Conservation (phyloP, 176 grass and related monocot genomes). For the Musa troglodytarum region DNA sequence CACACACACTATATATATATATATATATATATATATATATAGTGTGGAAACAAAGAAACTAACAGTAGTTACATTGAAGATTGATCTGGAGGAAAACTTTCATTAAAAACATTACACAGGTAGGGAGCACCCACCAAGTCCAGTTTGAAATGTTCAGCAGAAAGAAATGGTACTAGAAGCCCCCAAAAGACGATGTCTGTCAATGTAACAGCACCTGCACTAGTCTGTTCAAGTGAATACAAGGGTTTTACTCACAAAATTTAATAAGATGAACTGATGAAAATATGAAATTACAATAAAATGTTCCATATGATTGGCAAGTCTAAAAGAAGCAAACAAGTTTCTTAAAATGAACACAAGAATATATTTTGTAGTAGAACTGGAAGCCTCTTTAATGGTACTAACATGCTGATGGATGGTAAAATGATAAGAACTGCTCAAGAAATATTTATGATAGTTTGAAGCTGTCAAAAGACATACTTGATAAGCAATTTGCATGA, state of each 20-base stretch:
- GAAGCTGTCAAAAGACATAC: not conserved
- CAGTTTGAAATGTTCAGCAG: constrained; percentile 12
- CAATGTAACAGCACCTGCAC: constrained; percentile 20
- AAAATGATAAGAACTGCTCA: not conserved
- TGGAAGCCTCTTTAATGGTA: not conserved
- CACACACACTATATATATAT: too few species aligned
- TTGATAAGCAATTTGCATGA: constrained; percentile 22
- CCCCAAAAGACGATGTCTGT: constrained; percentile 17
- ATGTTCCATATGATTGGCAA: not conserved
- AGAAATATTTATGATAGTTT: too few species aligned
- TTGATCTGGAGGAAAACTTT: too few species aligned
- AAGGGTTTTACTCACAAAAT: not conserved
- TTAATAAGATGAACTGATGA: not conserved
- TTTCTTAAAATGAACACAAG: not conserved
- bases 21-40: too few species aligned
- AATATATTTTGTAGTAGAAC: not conserved
- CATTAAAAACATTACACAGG: not conserved
- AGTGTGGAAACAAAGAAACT: too few species aligned
- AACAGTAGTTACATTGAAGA: too few species aligned
- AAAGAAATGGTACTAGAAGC: constrained; percentile 20
- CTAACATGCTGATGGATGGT: not conserved
- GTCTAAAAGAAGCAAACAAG: not conserved
- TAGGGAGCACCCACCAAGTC: constrained; percentile 14
- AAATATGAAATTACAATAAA: not conserved
- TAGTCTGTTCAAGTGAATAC: constrained; percentile 17